Percentiles rank a stretch among this genome's conserved stretches.
These are phyloP conservation scores for Rhodotorula glutinis DNA, from an alignment of 1,284 basidiomycete genomes.

Conservation along the genomic window DNA sequence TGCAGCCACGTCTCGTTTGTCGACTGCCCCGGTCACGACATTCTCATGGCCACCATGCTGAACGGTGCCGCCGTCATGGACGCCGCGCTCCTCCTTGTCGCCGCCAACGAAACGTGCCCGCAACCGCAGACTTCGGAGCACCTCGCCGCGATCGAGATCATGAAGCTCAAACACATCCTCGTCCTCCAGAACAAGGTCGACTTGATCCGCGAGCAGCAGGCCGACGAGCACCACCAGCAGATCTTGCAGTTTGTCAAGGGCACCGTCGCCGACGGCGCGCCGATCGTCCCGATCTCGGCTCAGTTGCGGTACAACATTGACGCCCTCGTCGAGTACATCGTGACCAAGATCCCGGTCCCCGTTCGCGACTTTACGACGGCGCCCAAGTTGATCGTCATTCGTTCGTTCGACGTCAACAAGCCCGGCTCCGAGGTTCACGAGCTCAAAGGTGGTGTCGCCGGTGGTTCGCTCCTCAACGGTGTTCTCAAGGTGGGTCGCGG, in stretches of 20 bases:
- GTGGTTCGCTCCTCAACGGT: slow-evolving; percentile 91
- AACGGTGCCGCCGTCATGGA: slow-evolving; percentile 99
- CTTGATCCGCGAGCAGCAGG: slow-evolving; percentile 85
- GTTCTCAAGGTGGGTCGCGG: slow-evolving; percentile 61
- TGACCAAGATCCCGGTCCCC: slow-evolving; percentile 92
- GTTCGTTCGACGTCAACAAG: slow-evolving; percentile 99
- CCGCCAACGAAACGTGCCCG: slow-evolving; percentile 96
- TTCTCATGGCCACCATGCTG: slow-evolving; percentile 98
- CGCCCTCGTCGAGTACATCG: slow-evolving; percentile 99
- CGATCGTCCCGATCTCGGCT: slow-evolving; percentile 97
- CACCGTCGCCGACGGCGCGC: slow-evolving; percentile 92
- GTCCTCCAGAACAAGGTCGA: slow-evolving; percentile 93
- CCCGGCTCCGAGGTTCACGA: slow-evolving; percentile 96
- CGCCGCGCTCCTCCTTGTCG: slow-evolving; percentile 89
- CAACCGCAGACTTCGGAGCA: slow-evolving; percentile 99
- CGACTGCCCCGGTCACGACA: slow-evolving; percentile 59
- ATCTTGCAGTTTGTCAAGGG: slow-evolving; percentile 90
- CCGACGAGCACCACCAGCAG: slow-evolving; percentile 87
- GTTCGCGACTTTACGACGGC: slow-evolving; percentile 87
- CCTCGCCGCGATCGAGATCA: slow-evolving; percentile 97
- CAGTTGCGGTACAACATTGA: slow-evolving; percentile 99
- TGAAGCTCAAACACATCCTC: slow-evolving; percentile 97
- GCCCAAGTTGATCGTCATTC: slow-evolving; percentile 93
- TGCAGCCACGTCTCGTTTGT: slow-evolving; percentile 89
- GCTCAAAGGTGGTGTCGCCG: slow-evolving; percentile 95